Conservation (phyloP, 768 basidiomycete species). For the Hydnomerulius pinastri region DNA sequence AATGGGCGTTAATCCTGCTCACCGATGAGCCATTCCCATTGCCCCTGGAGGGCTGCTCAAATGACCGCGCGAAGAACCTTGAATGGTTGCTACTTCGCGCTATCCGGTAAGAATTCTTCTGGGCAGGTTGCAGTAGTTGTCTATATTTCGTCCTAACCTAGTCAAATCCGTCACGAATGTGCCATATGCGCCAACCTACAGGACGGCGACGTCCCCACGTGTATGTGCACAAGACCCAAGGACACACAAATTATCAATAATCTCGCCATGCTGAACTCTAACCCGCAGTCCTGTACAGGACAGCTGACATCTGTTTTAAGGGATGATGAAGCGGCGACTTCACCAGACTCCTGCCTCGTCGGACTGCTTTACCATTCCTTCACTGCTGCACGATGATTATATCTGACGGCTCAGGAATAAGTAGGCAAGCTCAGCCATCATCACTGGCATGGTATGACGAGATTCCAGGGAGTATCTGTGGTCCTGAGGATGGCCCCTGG, state of each 20-base stretch:
- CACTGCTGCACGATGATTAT: conserved; percentile 15
- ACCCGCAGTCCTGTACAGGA: conserved; percentile 20
- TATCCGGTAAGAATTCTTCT: background rate
- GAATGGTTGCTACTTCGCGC: conserved; percentile 1
- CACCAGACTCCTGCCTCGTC: conserved; percentile 6
- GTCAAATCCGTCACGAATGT: conserved; percentile 1
- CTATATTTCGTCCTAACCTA: conserved; percentile 7
- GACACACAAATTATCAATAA: conserved; percentile 24
- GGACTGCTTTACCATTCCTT: background rate
- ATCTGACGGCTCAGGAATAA: conserved; percentile 17
- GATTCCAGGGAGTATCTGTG: conserved; percentile 62
- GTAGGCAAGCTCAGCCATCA: conserved; percentile 15
- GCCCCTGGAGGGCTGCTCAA: conserved; percentile 13
- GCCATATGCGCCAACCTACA: conserved; percentile 10
- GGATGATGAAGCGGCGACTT: conserved; percentile 7
- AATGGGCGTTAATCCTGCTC: background rate
- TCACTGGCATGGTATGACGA: conserved; percentile 57
- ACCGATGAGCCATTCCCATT: conserved; percentile 6
- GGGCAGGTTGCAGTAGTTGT: conserved; percentile 5
- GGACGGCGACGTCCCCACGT: conserved; percentile 25
- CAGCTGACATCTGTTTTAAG: conserved; percentile 35
- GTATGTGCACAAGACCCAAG: conserved; percentile 22
- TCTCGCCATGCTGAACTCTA: conserved; percentile 24
- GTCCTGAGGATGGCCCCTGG: conserved; percentile 67
- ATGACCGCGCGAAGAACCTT: conserved; percentile 30